phyloP scores from a whole-genome alignment of 768 basidiomycete genomes.

The Lyophyllum decastes region DNA sequence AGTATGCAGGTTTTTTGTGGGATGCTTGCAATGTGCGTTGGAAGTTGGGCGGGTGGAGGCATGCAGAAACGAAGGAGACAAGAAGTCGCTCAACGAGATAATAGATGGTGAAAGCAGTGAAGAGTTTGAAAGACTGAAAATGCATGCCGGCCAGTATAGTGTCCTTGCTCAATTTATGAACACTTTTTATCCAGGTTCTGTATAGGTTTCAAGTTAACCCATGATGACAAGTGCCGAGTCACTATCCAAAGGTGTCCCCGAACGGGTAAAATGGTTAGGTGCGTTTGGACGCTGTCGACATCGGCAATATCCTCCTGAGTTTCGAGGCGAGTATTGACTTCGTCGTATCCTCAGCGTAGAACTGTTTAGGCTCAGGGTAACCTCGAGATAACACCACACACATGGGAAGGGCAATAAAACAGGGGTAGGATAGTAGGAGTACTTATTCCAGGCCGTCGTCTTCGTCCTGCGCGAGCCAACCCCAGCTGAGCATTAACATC shows the following conservation, averaged over 20 bases:
- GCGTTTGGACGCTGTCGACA: not conserved
- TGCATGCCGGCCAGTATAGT: not conserved
- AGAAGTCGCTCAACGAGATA: conserved; percentile 2
- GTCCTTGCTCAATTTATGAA: not conserved
- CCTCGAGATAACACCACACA: too few species aligned
- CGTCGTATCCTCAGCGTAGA: too few species aligned
- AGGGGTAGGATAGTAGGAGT: too few species aligned
- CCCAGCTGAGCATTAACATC: too few species aligned
- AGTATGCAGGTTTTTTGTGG: not conserved
- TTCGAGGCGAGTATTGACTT: too few species aligned
- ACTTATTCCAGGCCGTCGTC: too few species aligned
- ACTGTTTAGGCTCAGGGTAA: too few species aligned
- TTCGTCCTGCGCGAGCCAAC: too few species aligned
- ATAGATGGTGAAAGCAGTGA: conserved; percentile 6
- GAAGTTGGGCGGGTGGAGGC: not conserved
- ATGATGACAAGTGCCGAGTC: not conserved
- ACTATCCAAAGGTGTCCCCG: not conserved
- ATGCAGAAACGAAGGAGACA: not conserved
- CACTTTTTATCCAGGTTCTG: not conserved
- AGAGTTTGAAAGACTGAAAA: not conserved
- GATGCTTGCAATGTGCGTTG: conserved; percentile 1
- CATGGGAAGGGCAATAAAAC: too few species aligned
- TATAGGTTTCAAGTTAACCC: not conserved
- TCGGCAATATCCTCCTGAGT: too few species aligned
- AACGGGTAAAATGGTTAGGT: not conserved